Base-by-base conservation (phyloP, 2,329 filamentous ascomycete genomes). In the Aspergillus nomiae region DNA sequence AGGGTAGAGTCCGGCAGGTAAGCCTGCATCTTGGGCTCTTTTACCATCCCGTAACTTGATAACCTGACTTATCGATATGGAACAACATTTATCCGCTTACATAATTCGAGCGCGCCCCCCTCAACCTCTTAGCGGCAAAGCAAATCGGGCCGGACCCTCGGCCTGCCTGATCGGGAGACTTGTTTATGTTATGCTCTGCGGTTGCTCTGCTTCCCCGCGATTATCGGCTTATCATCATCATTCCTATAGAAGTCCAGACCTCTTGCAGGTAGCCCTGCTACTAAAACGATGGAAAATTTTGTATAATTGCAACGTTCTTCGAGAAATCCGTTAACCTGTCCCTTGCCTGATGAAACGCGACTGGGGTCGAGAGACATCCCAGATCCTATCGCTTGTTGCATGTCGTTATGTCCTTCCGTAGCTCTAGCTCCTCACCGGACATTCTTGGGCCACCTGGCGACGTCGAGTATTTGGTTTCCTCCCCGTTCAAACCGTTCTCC, bases 371-470 rank as follows among this genome's bases (percentile, higher is more conserved):
- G 45, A 38, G 53, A 36, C 58, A 58, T 54, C 53, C 56, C 55
- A 59, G 30, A 41, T 62, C 65, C 58, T 60, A 62, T 45, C 60
- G 46, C 61, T 55, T 56, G 38, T 62, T 61, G 57, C 67, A 72
- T 73, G 63, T 68, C 70, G 68, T 67, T 61, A 76, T 78, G 72
- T 72, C 71, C 61, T 73, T 73, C 62, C 74, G 73, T 67, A 78
- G 72, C 64, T 62, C 70, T 58, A 80, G 73, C 67, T 80, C 78
- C 63, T 81, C 78, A 48, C 78, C 78, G 53, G 78, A 81, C 72
- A 72, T 79, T 58, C 73, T 81, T 61, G 78, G 74, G 30, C 78
- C 78, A 54, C 74, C 78, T 63, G 78, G 77, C 61, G 77, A 81
- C 67, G 74, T 72, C 41, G 74, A 79, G 24, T 80, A 79, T 66